Evolutionary conservation across 305 asterid species (phyloP).

Genomic region (Fraxinus albicans): DNA sequence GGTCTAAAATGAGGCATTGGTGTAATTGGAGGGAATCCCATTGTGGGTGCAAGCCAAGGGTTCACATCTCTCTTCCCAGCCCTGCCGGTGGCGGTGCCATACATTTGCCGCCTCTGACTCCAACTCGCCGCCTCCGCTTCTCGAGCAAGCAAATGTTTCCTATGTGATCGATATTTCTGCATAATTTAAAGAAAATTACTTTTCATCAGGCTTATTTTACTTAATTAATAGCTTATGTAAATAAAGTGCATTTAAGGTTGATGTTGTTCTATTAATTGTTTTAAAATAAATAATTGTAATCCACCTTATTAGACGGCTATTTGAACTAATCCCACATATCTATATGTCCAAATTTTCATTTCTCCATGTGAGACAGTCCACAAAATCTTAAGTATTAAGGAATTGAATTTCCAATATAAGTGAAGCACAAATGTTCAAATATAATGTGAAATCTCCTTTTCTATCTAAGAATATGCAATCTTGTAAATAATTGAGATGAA

Average conservation of each 20-base stretch:
- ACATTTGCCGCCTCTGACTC: conserved; percentile 72
- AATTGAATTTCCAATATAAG: background rate
- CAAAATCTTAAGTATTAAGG: background rate
- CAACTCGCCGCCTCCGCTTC: conserved; percentile 89
- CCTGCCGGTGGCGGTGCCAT: conserved; percentile 30
- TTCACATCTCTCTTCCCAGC: conserved; percentile 58
- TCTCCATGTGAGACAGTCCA: background rate
- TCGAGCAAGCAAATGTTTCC: conserved; percentile 81
- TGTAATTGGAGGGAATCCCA: conserved; percentile 75
- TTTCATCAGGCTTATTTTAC: background rate
- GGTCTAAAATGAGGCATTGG: conserved; percentile 72
- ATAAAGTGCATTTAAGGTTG: background rate
- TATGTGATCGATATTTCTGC: conserved; percentile 88
- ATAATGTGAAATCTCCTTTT: background rate
- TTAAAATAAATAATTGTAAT: background rate
- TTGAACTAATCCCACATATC: background rate
- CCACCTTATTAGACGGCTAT: background rate
- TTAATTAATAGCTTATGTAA: background rate
- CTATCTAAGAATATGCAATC: background rate
- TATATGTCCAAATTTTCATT: background rate
- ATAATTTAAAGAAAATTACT: background rate
- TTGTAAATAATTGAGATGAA: background rate
- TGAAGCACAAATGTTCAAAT: background rate
- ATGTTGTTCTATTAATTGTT: background rate
- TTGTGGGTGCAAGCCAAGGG: conserved; percentile 76